phyloP scores from a whole-genome alignment of 140 eudicot genomes.

The Senecio squalidus region DNA sequence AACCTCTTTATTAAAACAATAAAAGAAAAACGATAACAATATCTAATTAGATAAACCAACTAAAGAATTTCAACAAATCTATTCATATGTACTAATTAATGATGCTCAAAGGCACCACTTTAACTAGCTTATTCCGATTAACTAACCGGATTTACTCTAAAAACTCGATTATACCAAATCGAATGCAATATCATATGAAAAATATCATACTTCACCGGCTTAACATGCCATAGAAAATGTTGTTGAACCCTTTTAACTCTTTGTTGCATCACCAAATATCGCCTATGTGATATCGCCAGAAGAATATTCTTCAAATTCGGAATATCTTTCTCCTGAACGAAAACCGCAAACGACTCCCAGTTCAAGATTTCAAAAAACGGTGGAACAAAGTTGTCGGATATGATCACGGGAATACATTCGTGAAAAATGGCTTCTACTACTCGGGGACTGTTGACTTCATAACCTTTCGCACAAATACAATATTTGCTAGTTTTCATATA shows the following conservation, averaged over 20 bases:
- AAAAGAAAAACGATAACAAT: neutral
- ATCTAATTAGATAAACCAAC: neutral
- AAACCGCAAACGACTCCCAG: conserved; percentile 73
- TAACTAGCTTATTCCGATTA: neutral
- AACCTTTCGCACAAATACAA: conserved; percentile 72
- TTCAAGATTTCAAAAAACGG: conserved; percentile 72
- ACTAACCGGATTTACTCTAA: conserved; percentile 22
- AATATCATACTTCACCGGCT: conserved; percentile 65
- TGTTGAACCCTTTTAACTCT: conserved; percentile 59
- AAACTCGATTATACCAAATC: conserved; percentile 62
- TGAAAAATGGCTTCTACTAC: conserved; percentile 78
- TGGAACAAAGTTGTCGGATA: conserved; percentile 67
- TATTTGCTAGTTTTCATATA: conserved; percentile 77
- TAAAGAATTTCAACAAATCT: conserved; percentile 2
- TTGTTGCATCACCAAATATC: conserved; percentile 48
- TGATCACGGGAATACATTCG: conserved; percentile 68
- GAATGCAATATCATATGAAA: conserved; percentile 74
- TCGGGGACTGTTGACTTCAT: conserved; percentile 78
- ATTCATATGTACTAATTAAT: conserved; percentile 13
- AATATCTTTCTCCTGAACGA: conserved; percentile 53
- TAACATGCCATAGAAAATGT: conserved; percentile 70
- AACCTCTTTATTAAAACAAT: too few species aligned
- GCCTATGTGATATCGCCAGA: conserved; percentile 32
- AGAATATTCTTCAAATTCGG: conserved; percentile 62
- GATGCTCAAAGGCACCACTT: neutral